These are phyloP conservation scores for Fusarium succisae DNA, from an alignment of 2,329 filamentous ascomycete species.

Conservation along the genomic window DNA sequence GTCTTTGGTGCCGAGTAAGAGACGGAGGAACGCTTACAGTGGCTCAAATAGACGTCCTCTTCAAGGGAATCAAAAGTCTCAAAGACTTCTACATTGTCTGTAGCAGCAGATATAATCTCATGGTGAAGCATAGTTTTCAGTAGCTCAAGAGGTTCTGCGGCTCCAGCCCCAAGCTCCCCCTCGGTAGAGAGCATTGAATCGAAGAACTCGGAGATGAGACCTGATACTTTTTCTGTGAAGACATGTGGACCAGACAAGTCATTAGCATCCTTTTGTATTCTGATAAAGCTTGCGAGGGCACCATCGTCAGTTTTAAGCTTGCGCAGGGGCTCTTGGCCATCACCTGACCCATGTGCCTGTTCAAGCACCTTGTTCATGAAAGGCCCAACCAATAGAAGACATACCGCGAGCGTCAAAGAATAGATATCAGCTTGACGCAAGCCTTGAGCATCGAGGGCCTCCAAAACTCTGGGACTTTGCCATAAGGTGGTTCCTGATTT, in stretches of 20 bases:
- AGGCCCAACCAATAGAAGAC: neutral
- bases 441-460: neutral
- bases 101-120: neutral
- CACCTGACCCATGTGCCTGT: fast-evolving
- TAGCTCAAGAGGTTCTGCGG: neutral
- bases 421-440: neutral
- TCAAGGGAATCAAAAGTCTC: neutral
- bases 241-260: fast-evolving
- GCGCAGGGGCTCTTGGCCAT: neutral
- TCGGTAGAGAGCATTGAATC: neutral
- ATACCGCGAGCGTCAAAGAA: neutral
- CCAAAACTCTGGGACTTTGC: neutral
- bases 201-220: neutral
- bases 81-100: neutral
- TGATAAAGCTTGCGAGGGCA: neutral
- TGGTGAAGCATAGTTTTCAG: neutral
- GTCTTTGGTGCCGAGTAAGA: fast-evolving
- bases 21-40: neutral
- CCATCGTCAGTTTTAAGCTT: neutral
- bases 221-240: neutral
- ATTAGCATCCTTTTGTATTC: neutral
- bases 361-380: neutral
- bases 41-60: neutral
- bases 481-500: neutral
- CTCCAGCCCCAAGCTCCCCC: neutral